Percentiles rank a stretch among this genome's conserved stretches.
These are phyloP conservation scores for Geosmithia putterillii DNA, from an alignment of 2,329 filamentous ascomycete genomes.

Conservation along the genomic window DNA sequence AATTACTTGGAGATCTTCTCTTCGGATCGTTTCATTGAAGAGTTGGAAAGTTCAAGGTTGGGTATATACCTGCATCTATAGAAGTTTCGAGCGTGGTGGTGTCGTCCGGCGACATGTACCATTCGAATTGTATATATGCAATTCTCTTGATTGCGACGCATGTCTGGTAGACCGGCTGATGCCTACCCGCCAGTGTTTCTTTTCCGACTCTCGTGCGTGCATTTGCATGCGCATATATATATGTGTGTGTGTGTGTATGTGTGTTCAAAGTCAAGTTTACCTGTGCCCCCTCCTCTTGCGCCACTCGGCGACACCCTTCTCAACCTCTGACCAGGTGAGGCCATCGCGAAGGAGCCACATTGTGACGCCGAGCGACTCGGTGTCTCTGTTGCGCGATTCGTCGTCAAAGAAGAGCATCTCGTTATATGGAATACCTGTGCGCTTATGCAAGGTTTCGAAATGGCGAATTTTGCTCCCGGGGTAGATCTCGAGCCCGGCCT, in stretches of 20 bases:
- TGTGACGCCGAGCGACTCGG: conserved; percentile 64
- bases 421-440: conserved; percentile 58
- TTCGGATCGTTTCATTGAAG: too few relatives aligned
- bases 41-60: too few relatives aligned
- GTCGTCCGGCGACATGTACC: not conserved
- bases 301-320: conserved; percentile 72
- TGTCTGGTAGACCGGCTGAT: too few relatives aligned
- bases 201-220: too few relatives aligned
- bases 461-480: conserved; percentile 78
- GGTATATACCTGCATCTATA: not conserved
- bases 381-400: conserved; percentile 75
- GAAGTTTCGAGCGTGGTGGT: not conserved
- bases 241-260: not conserved
- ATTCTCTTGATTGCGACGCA: not conserved
- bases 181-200: too few relatives aligned
- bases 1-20: too few relatives aligned
- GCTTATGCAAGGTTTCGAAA: conserved; percentile 60
- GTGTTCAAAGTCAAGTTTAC: not conserved
- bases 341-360: conserved; percentile 78
- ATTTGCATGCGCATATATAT: not conserved
- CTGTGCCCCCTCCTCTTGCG: conserved; percentile 50
- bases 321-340: conserved; percentile 63
- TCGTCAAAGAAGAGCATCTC: conserved; percentile 98
- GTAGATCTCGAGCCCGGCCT: conserved; percentile 52
- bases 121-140: not conserved